Evolutionary conservation across 2,329 filamentous ascomycete species (phyloP).

Genomic region (Thielaviopsis punctulata): DNA sequence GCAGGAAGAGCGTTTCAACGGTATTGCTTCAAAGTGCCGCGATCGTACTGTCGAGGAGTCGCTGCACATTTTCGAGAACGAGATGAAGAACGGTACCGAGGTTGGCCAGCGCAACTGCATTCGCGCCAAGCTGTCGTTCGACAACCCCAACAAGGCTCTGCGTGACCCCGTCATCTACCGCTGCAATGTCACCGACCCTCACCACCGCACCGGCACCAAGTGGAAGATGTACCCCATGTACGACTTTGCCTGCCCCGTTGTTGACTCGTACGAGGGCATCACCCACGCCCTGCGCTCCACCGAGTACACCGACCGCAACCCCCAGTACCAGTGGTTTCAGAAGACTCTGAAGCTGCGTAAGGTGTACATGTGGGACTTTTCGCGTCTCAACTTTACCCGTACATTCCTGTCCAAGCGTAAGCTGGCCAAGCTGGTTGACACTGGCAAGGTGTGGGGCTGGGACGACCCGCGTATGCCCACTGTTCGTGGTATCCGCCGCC

Average conservation of each 20-base stretch:
- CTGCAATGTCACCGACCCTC: slow-evolving; percentile 52
- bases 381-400: slow-evolving; percentile 66
- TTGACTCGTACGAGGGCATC: slow-evolving; percentile 66
- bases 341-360: slow-evolving; percentile 55
- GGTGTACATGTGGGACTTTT: slow-evolving; percentile 75
- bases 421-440: slow-evolving; percentile 65
- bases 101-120: slow-evolving; percentile 79
- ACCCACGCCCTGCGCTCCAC: slow-evolving; percentile 71
- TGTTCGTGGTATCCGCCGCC: slow-evolving; percentile 58
- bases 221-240: slow-evolving; percentile 85
- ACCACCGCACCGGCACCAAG: slow-evolving; percentile 61
- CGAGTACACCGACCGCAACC: slow-evolving; percentile 76
- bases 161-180: slow-evolving; percentile 95
- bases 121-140: slow-evolving; percentile 79
- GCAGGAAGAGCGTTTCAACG: slow-evolving; percentile 68
- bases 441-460: slow-evolving; percentile 65
- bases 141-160: slow-evolving; percentile 89
- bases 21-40: slow-evolving; percentile 65
- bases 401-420: slow-evolving; percentile 78
- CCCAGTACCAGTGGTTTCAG: slow-evolving; percentile 75
- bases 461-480: slow-evolving; percentile 79
- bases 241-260: slow-evolving; percentile 69
- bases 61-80: slow-evolving; percentile 67
- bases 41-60: slow-evolving; percentile 69
- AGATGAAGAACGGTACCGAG: slow-evolving; percentile 77